Conservation (phyloP, 768 basidiomycete genomes). For the Hysterangium stoloniferum region DNA sequence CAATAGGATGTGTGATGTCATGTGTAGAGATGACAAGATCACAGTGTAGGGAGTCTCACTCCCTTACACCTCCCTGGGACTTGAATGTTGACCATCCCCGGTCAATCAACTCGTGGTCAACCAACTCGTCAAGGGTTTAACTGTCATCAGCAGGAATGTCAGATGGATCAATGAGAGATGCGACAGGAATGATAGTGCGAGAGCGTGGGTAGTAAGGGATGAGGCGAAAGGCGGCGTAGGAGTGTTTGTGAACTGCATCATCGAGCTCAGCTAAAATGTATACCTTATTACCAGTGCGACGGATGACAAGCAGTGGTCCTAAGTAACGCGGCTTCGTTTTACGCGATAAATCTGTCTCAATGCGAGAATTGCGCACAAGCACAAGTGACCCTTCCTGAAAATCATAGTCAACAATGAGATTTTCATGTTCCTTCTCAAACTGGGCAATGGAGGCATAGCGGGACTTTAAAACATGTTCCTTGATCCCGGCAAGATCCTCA, state of each 20-base stretch:
- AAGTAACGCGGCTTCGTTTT: slow-evolving; percentile 12
- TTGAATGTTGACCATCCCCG: slow-evolving; percentile 4
- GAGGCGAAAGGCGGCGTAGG: slow-evolving; percentile 14
- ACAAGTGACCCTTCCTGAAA: slow-evolving; percentile 6
- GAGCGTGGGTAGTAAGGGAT: slow-evolving; percentile 14
- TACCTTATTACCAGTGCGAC: background rate
- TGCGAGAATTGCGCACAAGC: slow-evolving; percentile 1
- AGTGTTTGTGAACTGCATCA: slow-evolving; percentile 2
- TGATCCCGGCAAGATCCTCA: slow-evolving; percentile 2
- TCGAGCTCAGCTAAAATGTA: slow-evolving; percentile 16
- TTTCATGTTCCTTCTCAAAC: slow-evolving; percentile 16
- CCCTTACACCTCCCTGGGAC: slow-evolving; percentile 8
- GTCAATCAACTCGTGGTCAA: no score
- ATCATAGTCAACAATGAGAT: slow-evolving; percentile 4
- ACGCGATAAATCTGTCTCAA: slow-evolving; percentile 9
- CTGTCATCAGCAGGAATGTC: background rate
- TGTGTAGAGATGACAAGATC: background rate
- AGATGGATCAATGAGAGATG: background rate
- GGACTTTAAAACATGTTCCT: background rate
- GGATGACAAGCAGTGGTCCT: slow-evolving; percentile 6
- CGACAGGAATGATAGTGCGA: background rate
- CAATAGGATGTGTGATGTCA: no score
- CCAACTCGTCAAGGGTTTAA: background rate
- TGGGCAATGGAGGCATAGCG: slow-evolving; percentile 3
- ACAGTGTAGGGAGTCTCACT: background rate